Percentiles rank a stretch among this genome's conserved stretches.
phyloP scores from a whole-genome alignment of 495 filamentous ascomycete species.

The Extremus antarcticus region DNA sequence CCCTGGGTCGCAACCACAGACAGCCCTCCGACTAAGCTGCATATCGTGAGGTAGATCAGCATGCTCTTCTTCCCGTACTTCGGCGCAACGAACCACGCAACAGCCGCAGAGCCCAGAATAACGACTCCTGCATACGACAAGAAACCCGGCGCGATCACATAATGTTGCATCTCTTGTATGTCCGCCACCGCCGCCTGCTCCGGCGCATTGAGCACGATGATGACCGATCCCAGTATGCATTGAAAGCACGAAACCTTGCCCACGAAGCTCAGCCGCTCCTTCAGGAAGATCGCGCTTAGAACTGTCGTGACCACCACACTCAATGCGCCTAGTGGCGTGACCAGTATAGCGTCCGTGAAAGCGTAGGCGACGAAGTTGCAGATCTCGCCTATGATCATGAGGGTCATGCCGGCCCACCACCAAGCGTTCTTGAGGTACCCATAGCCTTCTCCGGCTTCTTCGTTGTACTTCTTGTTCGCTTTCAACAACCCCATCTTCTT shows the following conservation, averaged over 20 bases:
- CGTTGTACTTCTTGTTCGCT: constrained; percentile 93
- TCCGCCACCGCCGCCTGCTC: constrained; percentile 68
- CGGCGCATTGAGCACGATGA: constrained; percentile 92
- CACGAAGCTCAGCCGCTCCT: constrained; percentile 88
- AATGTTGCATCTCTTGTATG: constrained; percentile 88
- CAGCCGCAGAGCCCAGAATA: constrained; percentile 57
- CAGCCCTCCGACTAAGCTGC: constrained; percentile 85
- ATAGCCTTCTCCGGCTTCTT: constrained; percentile 92
- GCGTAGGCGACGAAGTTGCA: constrained; percentile 98
- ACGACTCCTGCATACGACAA: constrained; percentile 75
- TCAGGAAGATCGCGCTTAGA: constrained; percentile 89
- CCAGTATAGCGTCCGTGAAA: constrained; percentile 93
- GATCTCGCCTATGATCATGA: constrained; percentile 95
- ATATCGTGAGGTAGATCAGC: constrained; percentile 93
- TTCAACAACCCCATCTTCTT: constrained; percentile 87
- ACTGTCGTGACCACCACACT: constrained; percentile 91
- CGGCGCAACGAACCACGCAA: constrained; percentile 75
- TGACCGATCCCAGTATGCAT: constrained; percentile 84
- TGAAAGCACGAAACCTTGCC: constrained; percentile 93
- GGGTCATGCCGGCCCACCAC: constrained; percentile 94
- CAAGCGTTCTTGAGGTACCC: constrained; percentile 92
- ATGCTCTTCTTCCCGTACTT: constrained; percentile 93
- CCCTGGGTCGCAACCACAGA: constrained; percentile 95
- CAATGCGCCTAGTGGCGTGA: constrained; percentile 89
- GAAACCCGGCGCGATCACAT: constrained; percentile 81